Base-by-base conservation (phyloP, 108 stramenopile genomes). In the Hondaea fermentalgiana region DNA sequence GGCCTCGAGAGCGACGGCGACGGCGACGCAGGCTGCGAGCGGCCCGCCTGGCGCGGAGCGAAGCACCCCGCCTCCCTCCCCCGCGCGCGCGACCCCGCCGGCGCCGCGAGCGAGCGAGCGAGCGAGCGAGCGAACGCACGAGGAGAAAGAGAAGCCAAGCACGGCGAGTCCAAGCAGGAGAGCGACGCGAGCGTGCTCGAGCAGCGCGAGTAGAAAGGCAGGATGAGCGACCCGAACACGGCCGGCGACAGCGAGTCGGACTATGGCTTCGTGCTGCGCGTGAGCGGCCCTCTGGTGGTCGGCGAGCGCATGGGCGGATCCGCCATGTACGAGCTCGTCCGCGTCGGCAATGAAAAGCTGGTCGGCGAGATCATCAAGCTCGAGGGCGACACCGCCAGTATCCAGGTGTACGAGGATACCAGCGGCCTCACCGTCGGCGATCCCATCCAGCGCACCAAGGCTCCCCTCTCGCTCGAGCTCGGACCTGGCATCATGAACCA, bases 301-400 rank as follows among this genome's bases (percentile, higher is more conserved):
- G 99, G 98, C 76, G 99, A 99, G 88, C 94, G 95, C 88, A 99
- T 99, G 99, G 94, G 94, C 87, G 99, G 99, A 47, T 95, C 98
- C 88, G 98, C 98, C 60, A 99, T 99, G 99, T 87, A 93, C 92
- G 93, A 94, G 93, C 97, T 99, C 49, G 98, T 99, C 44, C 97
- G 98, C 91, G 99, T 99, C 45, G 99, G 99, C 10, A 97, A 98
- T 92, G 94, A 95, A 93, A 98, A 98, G 93, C 96, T 99, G 21
- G 99, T 99, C 72, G 99, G 99, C 87, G 99, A 99, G 92, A 99
- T 99, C 88, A 99, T 99, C 92, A 97, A 98, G 96, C 94, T 99
- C 51, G 98, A 98, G 90, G 98, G 98, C 58, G 98, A 99, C 94
- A 99, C 98, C 10, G 99, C 98, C 72, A 97, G 96, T 87, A 98